Evolutionary conservation across 176 grass and related monocot species (phyloP).

Genomic region (Eleusine coracana): DNA sequence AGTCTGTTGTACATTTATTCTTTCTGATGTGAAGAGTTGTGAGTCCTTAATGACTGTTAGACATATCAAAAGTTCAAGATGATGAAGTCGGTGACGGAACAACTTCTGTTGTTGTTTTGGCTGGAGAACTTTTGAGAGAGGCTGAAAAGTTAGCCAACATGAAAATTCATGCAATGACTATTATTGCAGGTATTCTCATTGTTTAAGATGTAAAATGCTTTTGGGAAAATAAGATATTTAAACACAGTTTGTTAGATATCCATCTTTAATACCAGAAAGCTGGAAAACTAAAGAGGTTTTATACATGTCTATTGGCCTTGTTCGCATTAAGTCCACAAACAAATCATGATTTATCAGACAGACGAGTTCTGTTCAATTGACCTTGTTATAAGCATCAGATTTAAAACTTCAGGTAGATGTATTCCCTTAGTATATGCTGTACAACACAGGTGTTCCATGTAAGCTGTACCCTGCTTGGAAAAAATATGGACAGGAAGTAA

Average conservation of each 20-base stretch:
- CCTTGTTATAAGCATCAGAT: neutral
- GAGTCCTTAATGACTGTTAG: slow-evolving; percentile 62
- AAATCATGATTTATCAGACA: neutral
- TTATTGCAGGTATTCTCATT: slow-evolving; percentile 77
- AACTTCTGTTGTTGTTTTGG: slow-evolving; percentile 95
- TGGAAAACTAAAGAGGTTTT: neutral
- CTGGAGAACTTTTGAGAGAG: slow-evolving; percentile 89
- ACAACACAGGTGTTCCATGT: neutral
- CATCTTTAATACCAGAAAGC: neutral
- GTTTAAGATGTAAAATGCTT: neutral
- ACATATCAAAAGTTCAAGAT: slow-evolving; percentile 99
- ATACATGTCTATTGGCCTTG: neutral
- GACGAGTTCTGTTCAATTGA: neutral
- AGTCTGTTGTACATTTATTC: neutral
- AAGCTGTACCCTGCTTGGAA: too few relatives aligned
- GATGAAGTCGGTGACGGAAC: slow-evolving; percentile 98
- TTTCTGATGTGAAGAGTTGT: neutral
- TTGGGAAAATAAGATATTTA: neutral
- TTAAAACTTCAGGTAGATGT: neutral
- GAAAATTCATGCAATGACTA: slow-evolving; percentile 98
- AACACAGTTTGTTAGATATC: neutral
- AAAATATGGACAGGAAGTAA: too few relatives aligned
- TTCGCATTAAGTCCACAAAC: neutral
- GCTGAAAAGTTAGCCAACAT: slow-evolving; percentile 86
- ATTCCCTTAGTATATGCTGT: neutral